Percentiles rank a stretch among this genome's conserved stretches.
phyloP scores from a whole-genome alignment of 768 basidiomycete species.

The Phylloporus sp. region DNA sequence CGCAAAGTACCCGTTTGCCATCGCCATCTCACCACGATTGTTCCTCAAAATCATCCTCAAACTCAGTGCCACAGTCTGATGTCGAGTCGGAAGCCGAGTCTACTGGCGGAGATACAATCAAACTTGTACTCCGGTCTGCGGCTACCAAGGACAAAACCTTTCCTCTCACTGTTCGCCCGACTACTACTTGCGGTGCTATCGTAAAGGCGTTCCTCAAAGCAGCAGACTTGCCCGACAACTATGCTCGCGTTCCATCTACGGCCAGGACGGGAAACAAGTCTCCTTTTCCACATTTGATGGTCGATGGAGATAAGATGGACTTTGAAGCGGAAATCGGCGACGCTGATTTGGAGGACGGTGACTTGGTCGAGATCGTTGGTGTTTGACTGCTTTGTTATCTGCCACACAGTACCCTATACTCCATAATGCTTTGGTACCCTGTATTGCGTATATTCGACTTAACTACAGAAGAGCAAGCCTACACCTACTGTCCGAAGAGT shows the following conservation, averaged over 20 bases:
- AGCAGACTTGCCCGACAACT: slow-evolving; percentile 54
- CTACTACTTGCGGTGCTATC: slow-evolving; percentile 72
- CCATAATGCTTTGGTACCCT: slow-evolving; percentile 12
- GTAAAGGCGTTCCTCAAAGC: slow-evolving; percentile 71
- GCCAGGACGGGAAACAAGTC: slow-evolving; percentile 31
- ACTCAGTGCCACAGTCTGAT: slow-evolving; percentile 24
- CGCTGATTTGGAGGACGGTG: slow-evolving; percentile 73
- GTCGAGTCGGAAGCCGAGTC: slow-evolving; percentile 35
- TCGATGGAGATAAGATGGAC: slow-evolving; percentile 73
- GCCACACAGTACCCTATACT: slow-evolving; percentile 6
- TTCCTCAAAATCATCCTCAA: slow-evolving; percentile 8
- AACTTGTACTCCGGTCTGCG: slow-evolving; percentile 58
- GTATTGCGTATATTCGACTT: not conserved
- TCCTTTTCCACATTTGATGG: slow-evolving; percentile 36
- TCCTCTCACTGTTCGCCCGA: slow-evolving; percentile 62
- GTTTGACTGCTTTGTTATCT: slow-evolving; percentile 29
- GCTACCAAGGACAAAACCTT: slow-evolving; percentile 47
- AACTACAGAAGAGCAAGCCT: slow-evolving; percentile 4
- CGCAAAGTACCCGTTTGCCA: slow-evolving; percentile 23
- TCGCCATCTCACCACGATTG: slow-evolving; percentile 18
- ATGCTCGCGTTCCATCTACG: slow-evolving; percentile 35
- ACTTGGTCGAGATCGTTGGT: slow-evolving; percentile 70
- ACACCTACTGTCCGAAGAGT: not conserved
- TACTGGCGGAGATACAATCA: slow-evolving; percentile 48
- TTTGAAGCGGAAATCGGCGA: slow-evolving; percentile 56